Evolutionary conservation across 805 yeast species (phyloP), one percentile per base, ranked within the genome.

Genomic region (Brettanomyces naardenensis): DNA sequence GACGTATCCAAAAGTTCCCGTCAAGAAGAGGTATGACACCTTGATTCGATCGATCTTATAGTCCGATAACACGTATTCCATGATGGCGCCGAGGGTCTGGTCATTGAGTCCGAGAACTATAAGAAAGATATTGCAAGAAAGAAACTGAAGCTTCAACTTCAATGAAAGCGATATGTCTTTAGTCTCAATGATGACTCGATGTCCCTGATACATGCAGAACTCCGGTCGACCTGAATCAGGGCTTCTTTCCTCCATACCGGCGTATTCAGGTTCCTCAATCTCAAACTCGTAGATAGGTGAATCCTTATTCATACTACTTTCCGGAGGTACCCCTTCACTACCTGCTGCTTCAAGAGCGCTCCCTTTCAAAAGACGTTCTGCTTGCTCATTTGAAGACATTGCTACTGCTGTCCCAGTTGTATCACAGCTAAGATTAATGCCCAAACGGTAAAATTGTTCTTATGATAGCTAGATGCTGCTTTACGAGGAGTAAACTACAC

Each of bases 61-160:
- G 35, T 71, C 56, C 4, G 49, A 53, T 38, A 74, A 68, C 13
- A 78, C 44, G 28, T 66, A 58, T 2, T 82, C 80, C 42, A 80
- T 61, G 28, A 78, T 50, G 0, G 83, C 68, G 0, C 86, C 86
- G 14, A 76, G 53, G 0, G 80, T 64, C 51, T 78, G 81, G 46
- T 80, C 86, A 5, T 69, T 64, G 21, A 78, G 49, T 0, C 87
- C 87, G 41, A 73, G 54, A 1, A 74, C 48, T 2, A 65, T 50
- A 46, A 76, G 70, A 1, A 64, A 51, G 19, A 57, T 28, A 41
- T 61, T 69, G 1, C 66, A 53, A 0, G 67, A 52, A 0, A 58
- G 1, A 19, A 76, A 58, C 51, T 77, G 81, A 4, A 51, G n/a
- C 39, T 62, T 62, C 10, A 77, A 53, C 26, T 56, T 52, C 3